Conservation (phyloP, 176 grass and related monocot species). For the Hsuehochloa calcarea region DNA sequence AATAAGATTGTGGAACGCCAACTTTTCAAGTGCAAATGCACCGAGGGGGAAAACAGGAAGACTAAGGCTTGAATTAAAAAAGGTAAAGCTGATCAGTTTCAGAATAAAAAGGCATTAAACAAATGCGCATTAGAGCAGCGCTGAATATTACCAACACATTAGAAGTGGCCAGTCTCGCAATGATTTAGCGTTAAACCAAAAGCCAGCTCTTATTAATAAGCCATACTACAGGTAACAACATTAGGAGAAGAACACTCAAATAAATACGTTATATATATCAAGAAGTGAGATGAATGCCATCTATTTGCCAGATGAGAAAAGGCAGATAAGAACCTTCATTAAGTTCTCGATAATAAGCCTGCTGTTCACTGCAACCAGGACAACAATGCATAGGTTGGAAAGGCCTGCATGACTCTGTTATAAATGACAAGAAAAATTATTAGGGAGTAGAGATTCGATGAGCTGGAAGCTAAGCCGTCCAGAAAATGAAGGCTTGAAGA, state of each 20-base stretch:
- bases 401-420: constrained; percentile 96
- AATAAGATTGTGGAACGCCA: constrained; percentile 63
- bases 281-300: not conserved
- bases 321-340: constrained; percentile 72
- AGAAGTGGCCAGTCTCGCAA: constrained; percentile 86
- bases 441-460: not conserved
- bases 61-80: constrained; percentile 57
- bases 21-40: constrained; percentile 80
- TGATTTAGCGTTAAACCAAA: constrained; percentile 93
- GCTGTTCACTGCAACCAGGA: constrained; percentile 89
- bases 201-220: constrained; percentile 90
- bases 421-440: constrained; percentile 25
- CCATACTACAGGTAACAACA: constrained; percentile 76
- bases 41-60: constrained; percentile 63
- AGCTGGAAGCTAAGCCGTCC: constrained; percentile 6
- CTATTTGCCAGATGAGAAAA: constrained; percentile 6
- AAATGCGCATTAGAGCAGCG: not conserved
- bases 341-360: constrained; percentile 98
- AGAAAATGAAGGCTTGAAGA: constrained; percentile 6
- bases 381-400: constrained; percentile 94
- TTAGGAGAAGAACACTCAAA: constrained; percentile 3
- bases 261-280: not conserved
- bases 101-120: not conserved
- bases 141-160: constrained; percentile 86
- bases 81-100: constrained; percentile 3